Percentiles rank a stretch among this genome's conserved stretches.
phyloP scores from a whole-genome alignment of 805 yeast genomes.

The Schwanniomyces sp. region DNA sequence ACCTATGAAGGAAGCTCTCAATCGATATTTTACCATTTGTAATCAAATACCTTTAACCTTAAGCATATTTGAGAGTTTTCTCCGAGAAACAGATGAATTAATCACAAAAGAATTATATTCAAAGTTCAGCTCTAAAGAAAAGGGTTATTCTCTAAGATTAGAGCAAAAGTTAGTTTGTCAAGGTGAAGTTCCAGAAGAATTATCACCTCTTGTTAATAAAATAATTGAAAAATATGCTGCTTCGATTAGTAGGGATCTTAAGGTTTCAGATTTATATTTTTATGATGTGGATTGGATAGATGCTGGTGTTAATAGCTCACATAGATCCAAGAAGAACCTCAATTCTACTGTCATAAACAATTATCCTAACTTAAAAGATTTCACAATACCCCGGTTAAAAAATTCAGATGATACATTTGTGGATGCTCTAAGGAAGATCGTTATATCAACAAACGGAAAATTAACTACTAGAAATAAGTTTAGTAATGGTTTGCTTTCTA shows the following conservation, averaged over 20 bases:
- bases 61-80: constrained; percentile 56
- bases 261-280: constrained; percentile 56
- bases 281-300: constrained; percentile 69
- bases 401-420: constrained; percentile 23
- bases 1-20: constrained; percentile 55
- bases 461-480: neutral
- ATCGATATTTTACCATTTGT: constrained; percentile 48
- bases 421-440: constrained; percentile 38
- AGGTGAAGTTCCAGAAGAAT: constrained; percentile 55
- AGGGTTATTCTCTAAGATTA: constrained; percentile 41
- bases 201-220: constrained; percentile 38
- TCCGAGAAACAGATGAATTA: constrained; percentile 54
- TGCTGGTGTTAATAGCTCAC: constrained; percentile 22
- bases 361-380: constrained; percentile 2
- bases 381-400: constrained; percentile 20
- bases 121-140: constrained; percentile 18
- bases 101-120: constrained; percentile 29
- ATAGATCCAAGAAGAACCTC: neutral
- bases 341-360: neutral
- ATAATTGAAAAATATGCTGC: constrained; percentile 50
- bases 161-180: constrained; percentile 64
- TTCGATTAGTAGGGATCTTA: constrained; percentile 42
- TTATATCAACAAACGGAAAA: constrained; percentile 15
- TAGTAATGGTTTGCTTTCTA: constrained; percentile 2
- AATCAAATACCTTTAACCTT: constrained; percentile 55